A percentile compares a stretch with the other conserved stretches of the same genome.
Conservation (phyloP, 805 yeast genomes). For the Grigorovia humatica region DNA sequence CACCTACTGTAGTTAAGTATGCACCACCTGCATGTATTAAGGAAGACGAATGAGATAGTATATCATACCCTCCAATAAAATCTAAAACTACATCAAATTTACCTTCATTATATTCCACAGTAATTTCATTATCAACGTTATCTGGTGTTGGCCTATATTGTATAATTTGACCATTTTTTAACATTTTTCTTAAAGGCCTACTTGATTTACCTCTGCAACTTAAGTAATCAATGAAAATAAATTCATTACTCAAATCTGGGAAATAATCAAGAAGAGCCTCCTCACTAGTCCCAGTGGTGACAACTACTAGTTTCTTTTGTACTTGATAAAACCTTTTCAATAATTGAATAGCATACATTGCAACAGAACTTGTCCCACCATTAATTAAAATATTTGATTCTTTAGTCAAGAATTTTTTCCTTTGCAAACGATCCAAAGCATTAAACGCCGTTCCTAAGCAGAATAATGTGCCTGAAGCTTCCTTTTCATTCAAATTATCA, state of each 20-base stretch:
- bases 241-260: conserved; percentile 32
- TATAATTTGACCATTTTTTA: conserved; percentile 26
- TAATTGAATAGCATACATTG: conserved; percentile 49
- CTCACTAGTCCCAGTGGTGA: conserved; percentile 47
- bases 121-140: conserved; percentile 17
- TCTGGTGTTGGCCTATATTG: conserved; percentile 13
- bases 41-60: conserved; percentile 34
- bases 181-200: conserved; percentile 24
- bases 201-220: conserved; percentile 26
- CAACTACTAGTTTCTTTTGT: conserved; percentile 40
- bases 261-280: conserved; percentile 32
- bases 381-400: conserved; percentile 48
- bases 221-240: conserved; percentile 28
- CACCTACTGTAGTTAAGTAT: conserved; percentile 58
- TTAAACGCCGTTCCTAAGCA: conserved; percentile 54
- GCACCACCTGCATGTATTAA: conserved; percentile 41
- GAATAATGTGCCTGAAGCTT: conserved; percentile 57
- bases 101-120: conserved; percentile 28
- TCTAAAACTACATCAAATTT: conserved; percentile 61
- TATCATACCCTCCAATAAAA: conserved; percentile 55
- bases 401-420: conserved; percentile 24
- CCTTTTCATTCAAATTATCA: conserved; percentile 33
- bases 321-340: conserved; percentile 44
- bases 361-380: conserved; percentile 76
- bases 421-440: conserved; percentile 28